A percentile compares a stretch with the other conserved stretches of the same genome.
These are phyloP conservation scores for Lasiosphaeria ovina DNA, from an alignment of 495 filamentous ascomycete species.

Conservation along the genomic window DNA sequence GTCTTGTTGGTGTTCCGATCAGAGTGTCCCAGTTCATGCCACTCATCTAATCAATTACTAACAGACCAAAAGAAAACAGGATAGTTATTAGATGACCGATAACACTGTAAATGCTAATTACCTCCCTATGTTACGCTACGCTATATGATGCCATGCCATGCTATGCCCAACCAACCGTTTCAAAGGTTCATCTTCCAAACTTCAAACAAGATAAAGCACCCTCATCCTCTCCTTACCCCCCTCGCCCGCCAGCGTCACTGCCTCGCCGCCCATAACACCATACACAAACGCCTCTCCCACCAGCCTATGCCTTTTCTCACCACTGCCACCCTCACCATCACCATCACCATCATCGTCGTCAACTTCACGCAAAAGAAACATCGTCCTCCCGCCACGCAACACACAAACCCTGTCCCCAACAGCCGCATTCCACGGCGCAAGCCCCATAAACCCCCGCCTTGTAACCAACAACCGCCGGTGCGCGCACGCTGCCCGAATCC, in stretches of 20 bases:
- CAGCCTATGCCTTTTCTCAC: background rate
- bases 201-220: too few relatives aligned
- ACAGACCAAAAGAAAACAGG: too few relatives aligned
- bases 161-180: too few relatives aligned
- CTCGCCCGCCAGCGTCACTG: background rate
- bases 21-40: too few relatives aligned
- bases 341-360: background rate
- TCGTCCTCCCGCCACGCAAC: conserved; percentile 8
- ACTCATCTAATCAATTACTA: too few relatives aligned
- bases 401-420: conserved; percentile 7
- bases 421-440: conserved; percentile 12
- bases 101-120: too few relatives aligned
- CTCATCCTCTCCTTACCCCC: too few relatives aligned
- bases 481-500: conserved; percentile 2
- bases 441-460: conserved; percentile 7
- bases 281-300: conserved; percentile 13
- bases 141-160: too few relatives aligned
- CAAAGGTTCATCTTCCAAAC: too few relatives aligned
- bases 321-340: background rate
- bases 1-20: too few relatives aligned
- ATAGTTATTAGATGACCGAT: too few relatives aligned
- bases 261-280: conserved; percentile 14
- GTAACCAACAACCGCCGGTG: conserved; percentile 12
- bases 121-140: too few relatives aligned
- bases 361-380: background rate